Base-by-base conservation (phyloP, 495 filamentous ascomycete genomes). In the Trichoderma parareesei region DNA sequence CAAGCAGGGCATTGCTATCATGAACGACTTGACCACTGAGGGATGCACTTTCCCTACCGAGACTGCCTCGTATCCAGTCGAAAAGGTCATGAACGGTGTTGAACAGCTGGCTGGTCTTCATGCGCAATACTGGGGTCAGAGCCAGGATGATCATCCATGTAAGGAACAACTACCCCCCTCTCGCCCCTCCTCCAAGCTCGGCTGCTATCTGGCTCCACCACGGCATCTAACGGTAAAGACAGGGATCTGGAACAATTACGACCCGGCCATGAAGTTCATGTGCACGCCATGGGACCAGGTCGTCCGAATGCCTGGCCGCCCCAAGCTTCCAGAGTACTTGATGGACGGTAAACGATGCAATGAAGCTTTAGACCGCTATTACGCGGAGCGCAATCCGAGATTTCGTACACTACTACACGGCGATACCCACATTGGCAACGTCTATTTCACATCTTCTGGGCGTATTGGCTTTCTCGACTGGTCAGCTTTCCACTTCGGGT, bases 1-100 rank as follows among this genome's bases (percentile, higher is more conserved):
- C 2, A 67, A 64, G 44, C 74, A 76, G 40, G 74, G 74, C 16
- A 74, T 76, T 44, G 66, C 65, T 20, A 71, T 76, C 35, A 75
- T 76, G 71, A 67, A 72, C 18, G 74, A 76, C 63, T 65, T 76
- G 13, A 67, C 64, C 16, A 41, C 65, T 5, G 66, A 70, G 4
- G 70, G 67, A 14, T 72, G 70, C 42, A 70, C 67, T 2, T 72
- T 74, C 64, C 71, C 72, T n/a, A 65, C 68, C 27, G 71, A 69
- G 53, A 64, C 66, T 1, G 65, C 68, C n/a, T 62, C 61, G 8
- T 73, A 71, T 65, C 66, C 71, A 2, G 64, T 70, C 20, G 46
- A 62, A 27, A 61, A 61, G 16, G 71, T 72, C 38, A 41, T 65
- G 33, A 48, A 67, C 42, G 71, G 68, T n/a, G 59, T 72, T 42